Evolutionary conservation across 2,329 filamentous ascomycete genomes (phyloP).

Genomic region (Colletotrichum sojae): DNA sequence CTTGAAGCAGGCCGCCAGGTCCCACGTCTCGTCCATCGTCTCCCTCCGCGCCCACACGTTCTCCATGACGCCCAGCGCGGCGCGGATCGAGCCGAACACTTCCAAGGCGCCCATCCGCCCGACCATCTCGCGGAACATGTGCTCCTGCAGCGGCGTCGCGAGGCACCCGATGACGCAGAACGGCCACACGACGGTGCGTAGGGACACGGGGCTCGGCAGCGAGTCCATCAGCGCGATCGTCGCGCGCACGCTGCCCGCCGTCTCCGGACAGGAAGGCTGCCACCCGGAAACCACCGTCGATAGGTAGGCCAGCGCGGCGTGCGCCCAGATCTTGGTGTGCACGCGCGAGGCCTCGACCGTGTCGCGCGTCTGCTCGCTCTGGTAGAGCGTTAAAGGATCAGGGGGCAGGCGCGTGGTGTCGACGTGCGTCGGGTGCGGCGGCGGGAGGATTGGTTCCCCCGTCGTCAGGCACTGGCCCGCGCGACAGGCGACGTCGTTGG

Average conservation of each 20-base stretch:
- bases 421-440: constrained; percentile 43
- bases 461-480: background rate
- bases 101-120: constrained; percentile 57
- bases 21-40: constrained; percentile 59
- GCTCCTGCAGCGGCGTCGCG: constrained; percentile 56
- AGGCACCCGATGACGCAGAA: constrained; percentile 60
- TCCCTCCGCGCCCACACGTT: constrained; percentile 59
- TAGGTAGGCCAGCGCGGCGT: constrained; percentile 63
- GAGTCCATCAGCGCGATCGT: constrained; percentile 51
- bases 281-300: constrained; percentile 65
- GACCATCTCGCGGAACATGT: constrained; percentile 58
- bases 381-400: constrained; percentile 36
- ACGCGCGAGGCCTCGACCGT: constrained; percentile 25
- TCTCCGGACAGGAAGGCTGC: constrained; percentile 62
- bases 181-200: constrained; percentile 58
- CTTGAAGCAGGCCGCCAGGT: constrained; percentile 59
- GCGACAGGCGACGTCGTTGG: constrained; percentile 16
- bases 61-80: constrained; percentile 61
- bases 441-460: constrained; percentile 35
- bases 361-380: constrained; percentile 19
- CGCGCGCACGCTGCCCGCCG: constrained; percentile 51
- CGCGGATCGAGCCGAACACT: constrained; percentile 61
- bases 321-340: constrained; percentile 60
- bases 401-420: constrained; percentile 32
- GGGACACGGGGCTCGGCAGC: constrained; percentile 53